Evolutionary conservation across 805 yeast genomes (phyloP).

Genomic region (Candida koratica): DNA sequence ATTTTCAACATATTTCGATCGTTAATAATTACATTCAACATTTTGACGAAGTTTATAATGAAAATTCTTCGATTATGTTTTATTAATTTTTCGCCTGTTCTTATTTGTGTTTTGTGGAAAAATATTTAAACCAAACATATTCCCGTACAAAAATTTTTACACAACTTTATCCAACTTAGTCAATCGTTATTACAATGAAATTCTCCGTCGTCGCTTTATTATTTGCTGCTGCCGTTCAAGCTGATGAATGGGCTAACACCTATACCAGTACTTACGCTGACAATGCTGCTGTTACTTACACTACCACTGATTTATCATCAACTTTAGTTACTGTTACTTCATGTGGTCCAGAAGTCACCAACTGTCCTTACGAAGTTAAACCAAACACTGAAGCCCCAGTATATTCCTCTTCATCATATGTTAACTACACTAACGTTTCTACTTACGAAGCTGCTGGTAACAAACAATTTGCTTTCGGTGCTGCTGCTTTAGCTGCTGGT

Average conservation of each 20-base stretch:
- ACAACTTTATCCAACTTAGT: conserved; percentile 6
- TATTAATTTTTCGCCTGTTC: conserved; percentile 1
- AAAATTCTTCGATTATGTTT: neutral
- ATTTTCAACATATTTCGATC: conserved; percentile 1
- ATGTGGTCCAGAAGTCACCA: conserved; percentile 38
- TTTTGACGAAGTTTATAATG: conserved; percentile 3
- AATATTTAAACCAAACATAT: conserved; percentile 3
- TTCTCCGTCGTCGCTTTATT: conserved; percentile 22
- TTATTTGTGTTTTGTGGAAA: conserved; percentile 3
- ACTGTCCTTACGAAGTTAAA: conserved; percentile 42
- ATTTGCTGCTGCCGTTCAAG: conserved; percentile 21
- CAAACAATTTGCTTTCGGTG: conserved; percentile 19
- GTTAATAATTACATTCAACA: neutral
- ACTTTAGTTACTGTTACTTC: conserved; percentile 42
- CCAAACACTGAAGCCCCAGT: conserved; percentile 11
- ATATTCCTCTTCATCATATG: conserved; percentile 15
- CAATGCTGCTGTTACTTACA: conserved; percentile 29
- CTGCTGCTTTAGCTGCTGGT: conserved; percentile 23
- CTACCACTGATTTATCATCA: conserved; percentile 28
- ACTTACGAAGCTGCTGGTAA: conserved; percentile 20
- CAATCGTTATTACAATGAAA: conserved; percentile 29
- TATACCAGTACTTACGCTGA: conserved; percentile 29
- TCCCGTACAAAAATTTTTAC: conserved; percentile 1
- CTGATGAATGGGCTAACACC: conserved; percentile 29
- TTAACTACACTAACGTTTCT: conserved; percentile 21